These are phyloP conservation scores for Microstegium vimineum DNA, from an alignment of 176 grass and related monocot species.

Conservation along the genomic window DNA sequence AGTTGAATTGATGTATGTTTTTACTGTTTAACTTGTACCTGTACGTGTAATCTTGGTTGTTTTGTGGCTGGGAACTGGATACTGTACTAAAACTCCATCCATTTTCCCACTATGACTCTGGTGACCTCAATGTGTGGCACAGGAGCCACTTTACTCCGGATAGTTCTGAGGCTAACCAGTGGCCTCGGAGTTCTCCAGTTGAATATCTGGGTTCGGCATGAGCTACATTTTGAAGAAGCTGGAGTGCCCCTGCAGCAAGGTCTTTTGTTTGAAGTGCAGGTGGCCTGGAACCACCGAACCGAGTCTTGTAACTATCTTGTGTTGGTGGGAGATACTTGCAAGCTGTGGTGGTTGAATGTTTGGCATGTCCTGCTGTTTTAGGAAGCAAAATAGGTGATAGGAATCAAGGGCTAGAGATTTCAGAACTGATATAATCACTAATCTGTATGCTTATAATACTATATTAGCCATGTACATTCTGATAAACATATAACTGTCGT, in stretches of 20 bases:
- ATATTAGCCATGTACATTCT: slow-evolving; percentile 35
- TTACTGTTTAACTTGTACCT: slow-evolving; percentile 47
- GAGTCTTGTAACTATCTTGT: slow-evolving; percentile 18
- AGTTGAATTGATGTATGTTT: slow-evolving; percentile 46
- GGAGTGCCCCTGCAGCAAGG: not conserved
- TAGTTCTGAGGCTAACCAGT: not conserved
- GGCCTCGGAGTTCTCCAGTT: slow-evolving; percentile 16
- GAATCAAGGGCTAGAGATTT: not conserved
- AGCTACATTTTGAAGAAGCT: slow-evolving; percentile 37
- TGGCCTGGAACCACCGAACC: not conserved
- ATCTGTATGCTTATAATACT: slow-evolving; percentile 27
- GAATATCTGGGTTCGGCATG: not conserved
- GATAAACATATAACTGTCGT: slow-evolving; percentile 1
- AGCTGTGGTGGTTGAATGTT: slow-evolving; percentile 15
- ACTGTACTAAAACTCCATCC: slow-evolving; percentile 19
- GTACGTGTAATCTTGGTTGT: slow-evolving; percentile 49
- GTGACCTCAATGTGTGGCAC: slow-evolving; percentile 24
- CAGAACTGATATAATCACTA: not conserved
- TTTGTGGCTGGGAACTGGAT: slow-evolving; percentile 48
- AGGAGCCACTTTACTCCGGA: not conserved
- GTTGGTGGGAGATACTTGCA: not conserved
- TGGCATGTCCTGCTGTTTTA: not conserved
- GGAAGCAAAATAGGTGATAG: not conserved
- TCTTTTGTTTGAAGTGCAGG: slow-evolving; percentile 8
- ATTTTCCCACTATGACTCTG: not conserved